Conservation (phyloP, 495 filamentous ascomycete species). For the Aspergillus asperescens region DNA sequence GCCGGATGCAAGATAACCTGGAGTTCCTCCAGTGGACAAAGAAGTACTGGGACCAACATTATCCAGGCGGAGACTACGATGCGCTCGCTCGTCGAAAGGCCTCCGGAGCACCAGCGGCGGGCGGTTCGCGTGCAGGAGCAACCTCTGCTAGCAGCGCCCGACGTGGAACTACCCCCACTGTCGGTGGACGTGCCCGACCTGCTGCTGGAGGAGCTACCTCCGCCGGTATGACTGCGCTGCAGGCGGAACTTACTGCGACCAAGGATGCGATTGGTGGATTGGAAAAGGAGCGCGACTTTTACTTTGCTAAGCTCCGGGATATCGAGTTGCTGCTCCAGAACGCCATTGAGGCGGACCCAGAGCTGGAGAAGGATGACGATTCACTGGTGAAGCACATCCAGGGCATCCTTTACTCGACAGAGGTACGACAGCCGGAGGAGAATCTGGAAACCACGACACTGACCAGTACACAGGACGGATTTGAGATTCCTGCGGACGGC, state of each 20-base stretch:
- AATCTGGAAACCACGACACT: neutral
- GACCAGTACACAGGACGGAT: conserved; percentile 41
- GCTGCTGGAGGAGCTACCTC: conserved; percentile 46
- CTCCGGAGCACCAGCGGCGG: conserved; percentile 56
- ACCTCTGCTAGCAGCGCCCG: conserved; percentile 51
- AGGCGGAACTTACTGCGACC: conserved; percentile 74
- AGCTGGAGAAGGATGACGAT: conserved; percentile 88
- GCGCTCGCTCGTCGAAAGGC: conserved; percentile 79
- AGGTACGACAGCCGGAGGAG: conserved; percentile 46
- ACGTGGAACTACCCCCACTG: conserved; percentile 71
- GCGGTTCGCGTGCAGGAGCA: conserved; percentile 38
- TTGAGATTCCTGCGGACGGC: conserved; percentile 45
- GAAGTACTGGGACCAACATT: conserved; percentile 96
- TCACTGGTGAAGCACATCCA: conserved; percentile 91
- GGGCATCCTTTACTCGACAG: conserved; percentile 93
- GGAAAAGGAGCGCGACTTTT: conserved; percentile 95
- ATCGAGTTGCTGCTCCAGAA: conserved; percentile 92
- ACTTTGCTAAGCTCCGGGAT: conserved; percentile 95
- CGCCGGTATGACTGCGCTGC: conserved; percentile 59
- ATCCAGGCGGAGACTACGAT: conserved; percentile 93
- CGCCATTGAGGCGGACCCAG: conserved; percentile 82
- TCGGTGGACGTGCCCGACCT: conserved; percentile 46
- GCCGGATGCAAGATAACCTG: conserved; percentile 99
- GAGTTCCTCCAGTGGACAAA: conserved; percentile 98
- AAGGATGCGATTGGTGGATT: conserved; percentile 83